Evolutionary conservation across 83 land plant genomes (phyloP), one percentile per base, ranked within the genome.

Genomic region (Picea abies): DNA sequence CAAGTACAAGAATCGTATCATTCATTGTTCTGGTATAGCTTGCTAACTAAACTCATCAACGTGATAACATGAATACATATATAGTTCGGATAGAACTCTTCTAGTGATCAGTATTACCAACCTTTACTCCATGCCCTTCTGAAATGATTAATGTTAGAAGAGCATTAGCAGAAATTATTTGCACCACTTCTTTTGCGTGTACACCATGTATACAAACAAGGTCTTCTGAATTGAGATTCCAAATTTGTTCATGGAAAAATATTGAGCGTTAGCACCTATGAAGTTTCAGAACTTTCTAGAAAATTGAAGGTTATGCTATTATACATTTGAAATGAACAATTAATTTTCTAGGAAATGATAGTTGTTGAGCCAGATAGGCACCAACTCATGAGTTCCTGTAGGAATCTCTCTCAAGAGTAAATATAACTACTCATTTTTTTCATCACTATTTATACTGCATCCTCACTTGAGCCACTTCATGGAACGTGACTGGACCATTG

Each of bases 81-180:
- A 2, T 56, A 56, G 3, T 56, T 12, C 25, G 32, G 16, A 1
- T 14, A 80, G 56, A 63, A 60, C 9, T 32, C 3, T 62, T 32
- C 20, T 63, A 63, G 15, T 63, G 49, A 14, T 64, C 47, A 52
- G 56, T 80, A 25, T 22, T 63, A 80, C 81, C 7, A 37, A 80
- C 81, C 70, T 80, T 63, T 63, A 63, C 15, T n/a, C 41, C 44
- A 22, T 20, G 78, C 52, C 77, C 60, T 76, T 65, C 83, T 69
- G 62, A 47, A 69, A 20, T 47, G 25, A 67, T 37, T 56, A 47
- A 71, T 82, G 62, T 69, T 15, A 56, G 17, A 76, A 76, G 61
- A 52, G 60, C 79, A 56, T 76, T 56, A 56, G 58, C 79, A 56
- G 62, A 52, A 56, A 76, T 76, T 56, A 10, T 76, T 76, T 56